Base-by-base conservation (phyloP, 306 rosid genomes). In the Albizia julibrissin region DNA sequence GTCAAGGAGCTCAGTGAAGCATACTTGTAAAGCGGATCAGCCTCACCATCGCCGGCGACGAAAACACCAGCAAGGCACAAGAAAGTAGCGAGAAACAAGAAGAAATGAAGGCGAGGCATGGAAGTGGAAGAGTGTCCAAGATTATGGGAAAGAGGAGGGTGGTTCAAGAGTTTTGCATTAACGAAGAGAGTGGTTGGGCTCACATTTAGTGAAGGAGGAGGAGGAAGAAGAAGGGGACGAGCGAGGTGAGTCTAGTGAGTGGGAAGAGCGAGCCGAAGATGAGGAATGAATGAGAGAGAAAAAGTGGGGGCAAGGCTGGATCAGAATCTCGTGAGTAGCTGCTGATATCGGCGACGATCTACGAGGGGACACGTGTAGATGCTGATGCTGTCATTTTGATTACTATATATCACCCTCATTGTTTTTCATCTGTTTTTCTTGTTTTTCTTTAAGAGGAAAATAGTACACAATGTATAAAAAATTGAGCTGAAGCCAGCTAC, bases 21-120 rank as follows among this genome's bases (percentile, higher is more conserved):
- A 59, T 81, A 88, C 95, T 59, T 85, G 93, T 89, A 91, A 81
- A 88, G 44, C 54, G 91, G 91, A 89, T 91, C 95, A 81, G 88
- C 80, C 33, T 88, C 95, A 34, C 95, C 95, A 22, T 86, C 74
- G 67, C 88, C 87, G 15, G 95, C 91, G 72, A 43, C 37, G 24
- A 83, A 78, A 50, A 66, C 65, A 33, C 76, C 76, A 75, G 82
- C 40, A 58, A 83, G 80, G 64, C 77, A 56, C 31, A 43, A 70
- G 74, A 89, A 81, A 14, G 81, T 29, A 71, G 68, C 10, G 69
- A 83, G 16, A 70, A 89, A 7, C 74, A 91, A 85, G 74, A 83
- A 78, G 86, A 78, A 83, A 58, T 16, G 89, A 81, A 87, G 78
- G 39, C 6, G 75, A 54, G 88, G 82, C 95, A 91, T 91, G 77